Percentiles rank a stretch among this genome's conserved stretches.
These are phyloP conservation scores for Plasmodium reichenowi DNA, from an alignment of 169 alveolate species.

Conservation along the genomic window DNA sequence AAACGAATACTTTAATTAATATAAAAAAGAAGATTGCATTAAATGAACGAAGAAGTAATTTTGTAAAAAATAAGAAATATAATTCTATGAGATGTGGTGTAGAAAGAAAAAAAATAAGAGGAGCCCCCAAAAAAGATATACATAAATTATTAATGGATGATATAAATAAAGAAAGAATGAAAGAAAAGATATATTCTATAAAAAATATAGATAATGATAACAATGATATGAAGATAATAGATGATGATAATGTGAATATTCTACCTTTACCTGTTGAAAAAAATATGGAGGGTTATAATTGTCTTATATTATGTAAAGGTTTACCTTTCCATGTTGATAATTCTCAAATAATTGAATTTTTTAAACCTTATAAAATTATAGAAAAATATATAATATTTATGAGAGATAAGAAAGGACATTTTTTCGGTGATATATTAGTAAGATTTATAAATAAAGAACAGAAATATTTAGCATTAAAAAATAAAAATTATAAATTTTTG, in stretches of 20 bases:
- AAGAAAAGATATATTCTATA: slow-evolving; percentile 24
- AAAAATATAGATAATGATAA: slow-evolving; percentile 25
- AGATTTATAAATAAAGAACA: slow-evolving; percentile 68
- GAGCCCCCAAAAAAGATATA: slow-evolving; percentile 32
- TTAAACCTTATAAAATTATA: slow-evolving; percentile 59
- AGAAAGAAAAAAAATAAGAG: slow-evolving; percentile 5
- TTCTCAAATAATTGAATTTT: slow-evolving; percentile 34
- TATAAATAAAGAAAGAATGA: slow-evolving; percentile 43
- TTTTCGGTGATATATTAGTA: slow-evolving; percentile 73
- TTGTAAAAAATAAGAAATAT: no score
- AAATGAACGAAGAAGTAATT: slow-evolving; percentile 13
- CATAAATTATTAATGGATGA: slow-evolving; percentile 66
- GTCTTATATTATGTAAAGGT: slow-evolving; percentile 70
- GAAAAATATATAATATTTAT: slow-evolving; percentile 66
- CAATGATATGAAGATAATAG: no score
- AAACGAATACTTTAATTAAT: slow-evolving; percentile 41
- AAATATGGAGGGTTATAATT: slow-evolving; percentile 27
- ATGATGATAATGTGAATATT: slow-evolving; percentile 6
- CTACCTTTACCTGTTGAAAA: slow-evolving; percentile 53
- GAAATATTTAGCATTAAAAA: slow-evolving; percentile 58
- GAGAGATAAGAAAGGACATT: slow-evolving; percentile 71
- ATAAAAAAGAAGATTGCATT: slow-evolving; percentile 37
- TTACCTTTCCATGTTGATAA: slow-evolving; percentile 60
- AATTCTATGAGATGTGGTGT: no score
- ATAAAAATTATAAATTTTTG: slow-evolving; percentile 67